A percentile compares a stretch with the other conserved stretches of the same genome.
Conservation (phyloP, 345 rosid species). For the Raphanus sativus region DNA sequence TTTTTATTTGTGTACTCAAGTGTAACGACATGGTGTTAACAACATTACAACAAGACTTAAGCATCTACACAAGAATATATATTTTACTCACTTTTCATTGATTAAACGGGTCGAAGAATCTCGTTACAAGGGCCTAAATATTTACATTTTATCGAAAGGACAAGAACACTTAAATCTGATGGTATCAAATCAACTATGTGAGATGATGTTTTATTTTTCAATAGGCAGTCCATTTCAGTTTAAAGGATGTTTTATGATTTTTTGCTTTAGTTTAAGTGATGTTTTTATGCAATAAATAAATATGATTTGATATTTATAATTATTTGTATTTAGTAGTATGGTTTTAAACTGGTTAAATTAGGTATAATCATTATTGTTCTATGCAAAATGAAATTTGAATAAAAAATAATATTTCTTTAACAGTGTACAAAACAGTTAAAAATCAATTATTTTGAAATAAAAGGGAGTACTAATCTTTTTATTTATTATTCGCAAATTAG, state of each 20-base stretch:
- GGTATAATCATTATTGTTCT: not conserved
- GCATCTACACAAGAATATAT: slow-evolving; percentile 17
- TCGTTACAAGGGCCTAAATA: slow-evolving; percentile 6
- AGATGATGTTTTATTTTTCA: not conserved
- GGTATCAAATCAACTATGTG: slow-evolving; percentile 8
- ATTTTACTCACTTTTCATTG: slow-evolving; percentile 22
- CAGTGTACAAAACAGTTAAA: not conserved
- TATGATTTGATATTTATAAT: not conserved
- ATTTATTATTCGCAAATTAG: not conserved
- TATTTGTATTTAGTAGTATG: not conserved
- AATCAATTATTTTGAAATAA: too few relatives aligned
- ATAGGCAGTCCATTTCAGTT: not conserved
- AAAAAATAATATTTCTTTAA: too few relatives aligned
- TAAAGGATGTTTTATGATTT: not conserved
- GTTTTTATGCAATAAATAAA: not conserved
- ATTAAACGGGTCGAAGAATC: slow-evolving; percentile 24
- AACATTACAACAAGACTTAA: slow-evolving; percentile 18
- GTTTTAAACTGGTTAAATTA: not conserved
- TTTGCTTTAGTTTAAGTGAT: not conserved
- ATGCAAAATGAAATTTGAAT: not conserved
- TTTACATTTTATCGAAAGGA: slow-evolving; percentile 7
- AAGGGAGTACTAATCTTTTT: not conserved
- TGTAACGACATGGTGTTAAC: slow-evolving; percentile 30
- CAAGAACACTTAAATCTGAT: not conserved
- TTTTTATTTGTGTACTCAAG: not conserved